Evolutionary conservation across 2,329 filamentous ascomycete species (phyloP), one percentile per base, ranked within the genome.

Genomic region (Microsporum canis): DNA sequence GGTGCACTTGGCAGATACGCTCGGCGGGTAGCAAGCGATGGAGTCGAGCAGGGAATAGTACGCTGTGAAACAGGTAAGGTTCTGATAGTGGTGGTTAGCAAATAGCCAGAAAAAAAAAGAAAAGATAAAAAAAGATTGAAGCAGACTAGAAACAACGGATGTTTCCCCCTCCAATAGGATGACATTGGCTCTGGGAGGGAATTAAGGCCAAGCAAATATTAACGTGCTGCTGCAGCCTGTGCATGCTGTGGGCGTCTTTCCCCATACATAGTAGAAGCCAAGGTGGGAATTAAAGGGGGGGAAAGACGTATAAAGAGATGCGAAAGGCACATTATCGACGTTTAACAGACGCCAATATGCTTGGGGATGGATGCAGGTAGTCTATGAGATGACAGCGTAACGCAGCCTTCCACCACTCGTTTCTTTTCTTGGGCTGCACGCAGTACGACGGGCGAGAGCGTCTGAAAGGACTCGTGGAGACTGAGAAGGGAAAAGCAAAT

Each of bases 71-170:
- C 45, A 51, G 45, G 23, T 36, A 55, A 55, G 51, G 51, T 55
- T 55, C 51, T 55, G 51, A 55, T 55, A 36, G 31, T 17, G 33
- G 51, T 55, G 33, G 51, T 55, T 55, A 55, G 51, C 51, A 55
- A 43, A n/a, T 36, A 31, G 31, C 33, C 51, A 36, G 33, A 17
- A 27, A 51, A 51, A 31, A 49, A 12, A 34, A 53, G 36, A 17
- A n/a, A 55, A 31, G 31, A 34, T 6, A 34, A 53, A 55, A 17
- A n/a, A 55, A 31, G 31, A 34, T 6, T n/a, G 51, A 34, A 14
- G 31, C 29, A 17, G 51, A 34, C 45, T 51, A 51, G 45, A 55
- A 55, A 55, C 51, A 31, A 31, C 51, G 33, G 45, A 51, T 51
- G 45, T 51, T 51, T 51, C 31, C 33, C 51, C 33, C 51, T 36